Conservation (phyloP, 2,329 filamentous ascomycete genomes). For the Talaromyces sp. region DNA sequence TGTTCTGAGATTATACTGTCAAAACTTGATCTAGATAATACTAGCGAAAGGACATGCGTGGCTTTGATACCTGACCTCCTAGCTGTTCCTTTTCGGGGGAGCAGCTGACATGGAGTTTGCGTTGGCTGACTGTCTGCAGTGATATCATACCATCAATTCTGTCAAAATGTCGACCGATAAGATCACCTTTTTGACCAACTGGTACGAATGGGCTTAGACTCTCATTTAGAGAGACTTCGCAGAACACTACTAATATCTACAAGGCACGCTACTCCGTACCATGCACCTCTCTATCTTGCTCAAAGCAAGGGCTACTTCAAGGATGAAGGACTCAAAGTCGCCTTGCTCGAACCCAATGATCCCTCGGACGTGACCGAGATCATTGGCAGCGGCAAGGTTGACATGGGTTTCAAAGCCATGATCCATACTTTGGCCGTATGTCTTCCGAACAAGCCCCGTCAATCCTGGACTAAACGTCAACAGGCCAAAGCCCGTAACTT, state of each 20-base stretch:
- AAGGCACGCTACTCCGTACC: constrained; percentile 79
- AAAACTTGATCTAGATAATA: constrained; percentile 85
- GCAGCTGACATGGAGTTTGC: not conserved
- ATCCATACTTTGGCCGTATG: constrained; percentile 72
- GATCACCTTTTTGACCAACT: constrained; percentile 82
- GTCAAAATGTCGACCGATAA: constrained; percentile 73
- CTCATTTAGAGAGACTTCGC: not conserved
- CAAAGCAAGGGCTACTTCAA: constrained; percentile 72
- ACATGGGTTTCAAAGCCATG: constrained; percentile 80
- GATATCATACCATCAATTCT: constrained; percentile 35
- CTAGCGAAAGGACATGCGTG: constrained; percentile 86
- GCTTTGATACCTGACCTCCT: constrained; percentile 48
- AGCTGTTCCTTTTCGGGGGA: constrained; percentile 13
- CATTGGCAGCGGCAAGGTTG: constrained; percentile 71
- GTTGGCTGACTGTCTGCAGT: constrained; percentile 19
- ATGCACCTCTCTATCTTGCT: constrained; percentile 72
- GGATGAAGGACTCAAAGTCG: constrained; percentile 73
- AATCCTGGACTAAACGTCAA: not conserved
- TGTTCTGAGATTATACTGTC: constrained; percentile 74
- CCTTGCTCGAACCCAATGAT: constrained; percentile 73
- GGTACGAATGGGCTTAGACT: constrained; percentile 51
- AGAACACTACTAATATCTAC: constrained; percentile 17
- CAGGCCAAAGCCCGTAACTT: constrained; percentile 73
- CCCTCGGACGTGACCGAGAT: constrained; percentile 80
- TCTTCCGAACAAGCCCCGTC: not conserved